Base-by-base conservation (phyloP, 192 early-diverging fungal genomes). In the Coemansia sp. region DNA sequence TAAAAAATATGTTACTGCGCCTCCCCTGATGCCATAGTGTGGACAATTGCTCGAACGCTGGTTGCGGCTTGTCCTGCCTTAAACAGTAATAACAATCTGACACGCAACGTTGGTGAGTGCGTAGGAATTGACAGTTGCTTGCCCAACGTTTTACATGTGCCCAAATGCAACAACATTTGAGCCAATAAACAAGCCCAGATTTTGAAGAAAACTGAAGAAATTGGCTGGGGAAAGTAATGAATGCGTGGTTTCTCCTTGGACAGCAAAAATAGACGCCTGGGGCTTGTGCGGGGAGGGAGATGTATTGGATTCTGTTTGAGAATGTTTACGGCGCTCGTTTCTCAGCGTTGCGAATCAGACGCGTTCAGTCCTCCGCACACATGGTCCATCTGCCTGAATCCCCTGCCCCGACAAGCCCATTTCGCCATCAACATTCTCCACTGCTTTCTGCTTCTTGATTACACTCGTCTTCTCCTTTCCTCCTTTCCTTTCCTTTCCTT, bases 281-380 rank as follows among this genome's bases (percentile, higher is more conserved):
- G 43, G 11, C n/a, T 45, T 45, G 43, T 45, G 43, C 43, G 43
- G 43, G 43, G 43, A 45, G 43, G 14, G 3, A n/a, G 14, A n/a
- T 45, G 43, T n/a, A 11, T 31, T 12, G 43, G n/a, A 26, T 55
- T 21, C 2, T 29, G 25, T 48, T 64, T 55, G 62, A 64, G 62
- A 64, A 64, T 64, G 62, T 55, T 64, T 64, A 64, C 62, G 52
- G 62, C 61, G 43, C n/a, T 45, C 10, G n/a, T 12, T 4, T 12
- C 43, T 47, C 43, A 47, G 43, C 31, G 31, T 35, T 35, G 31
- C 9, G 31, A 35, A 35, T 7, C 31, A 35, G 19, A 49, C 48
- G 48, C 48, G 48, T 49, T n/a, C 7, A 8, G 48, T 8, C 48
- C 48, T 49, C 48, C 48, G 48, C 48, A 49, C 19, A 8, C 7